These are phyloP conservation scores for Calophaca sinica DNA, from an alignment of 306 rosid species.

Conservation along the genomic window DNA sequence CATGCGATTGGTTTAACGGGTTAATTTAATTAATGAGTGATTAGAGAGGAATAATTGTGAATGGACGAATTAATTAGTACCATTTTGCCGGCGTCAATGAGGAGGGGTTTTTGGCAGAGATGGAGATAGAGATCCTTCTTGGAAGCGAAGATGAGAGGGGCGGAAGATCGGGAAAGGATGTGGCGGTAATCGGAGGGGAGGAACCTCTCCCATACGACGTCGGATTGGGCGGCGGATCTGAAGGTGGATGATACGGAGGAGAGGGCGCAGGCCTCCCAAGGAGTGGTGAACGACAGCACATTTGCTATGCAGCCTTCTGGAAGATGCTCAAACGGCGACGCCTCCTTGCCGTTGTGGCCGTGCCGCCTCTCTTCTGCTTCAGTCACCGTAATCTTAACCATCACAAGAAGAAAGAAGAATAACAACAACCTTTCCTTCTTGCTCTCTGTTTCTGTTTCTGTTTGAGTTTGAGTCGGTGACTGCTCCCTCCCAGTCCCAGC, in stretches of 20 bases:
- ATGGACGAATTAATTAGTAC: conserved; percentile 35
- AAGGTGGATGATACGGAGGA: conserved; percentile 60
- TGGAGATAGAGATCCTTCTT: conserved; percentile 62
- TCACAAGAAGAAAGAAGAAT: no score
- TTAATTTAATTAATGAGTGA: no score
- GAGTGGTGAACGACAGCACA: conserved; percentile 67
- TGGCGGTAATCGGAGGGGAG: conserved; percentile 54
- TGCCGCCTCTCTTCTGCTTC: not conserved
- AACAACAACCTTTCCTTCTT: not conserved
- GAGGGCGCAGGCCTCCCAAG: conserved; percentile 60
- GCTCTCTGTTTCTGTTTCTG: not conserved
- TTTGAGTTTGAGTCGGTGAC: not conserved
- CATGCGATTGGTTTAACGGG: no score
- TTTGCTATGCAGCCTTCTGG: conserved; percentile 72
- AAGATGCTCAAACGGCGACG: conserved; percentile 44
- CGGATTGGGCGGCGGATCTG: conserved; percentile 67
- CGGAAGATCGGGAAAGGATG: conserved; percentile 41
- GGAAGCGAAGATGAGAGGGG: conserved; percentile 36
- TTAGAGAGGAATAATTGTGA: no score
- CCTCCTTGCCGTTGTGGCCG: not conserved
- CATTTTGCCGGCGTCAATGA: conserved; percentile 63
- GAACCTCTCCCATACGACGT: conserved; percentile 72
- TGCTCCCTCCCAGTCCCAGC: not conserved
- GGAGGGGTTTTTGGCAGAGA: conserved; percentile 60
- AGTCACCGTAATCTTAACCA: not conserved